phyloP scores from a whole-genome alignment of 139 green algal species.

The Chlamydomonas applanata region DNA sequence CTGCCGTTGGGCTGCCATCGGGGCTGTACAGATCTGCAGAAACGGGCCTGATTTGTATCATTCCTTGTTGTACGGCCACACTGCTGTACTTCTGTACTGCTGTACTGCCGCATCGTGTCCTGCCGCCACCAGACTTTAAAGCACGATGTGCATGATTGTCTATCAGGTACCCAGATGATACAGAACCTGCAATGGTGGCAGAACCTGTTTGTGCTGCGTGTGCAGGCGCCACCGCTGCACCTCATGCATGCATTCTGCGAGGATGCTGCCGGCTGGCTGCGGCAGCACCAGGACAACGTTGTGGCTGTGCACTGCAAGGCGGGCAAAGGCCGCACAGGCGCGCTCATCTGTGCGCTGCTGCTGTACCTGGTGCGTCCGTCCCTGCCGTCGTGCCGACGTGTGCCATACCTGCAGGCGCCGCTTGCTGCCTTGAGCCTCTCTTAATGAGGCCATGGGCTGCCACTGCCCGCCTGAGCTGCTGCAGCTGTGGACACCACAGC shows the following conservation, averaged over 20 bases:
- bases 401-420: not conserved
- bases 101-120: too few species aligned
- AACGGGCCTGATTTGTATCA: too few species aligned
- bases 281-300: constrained; percentile 36
- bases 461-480: not conserved
- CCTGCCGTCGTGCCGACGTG: not conserved
- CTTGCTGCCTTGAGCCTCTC: not conserved
- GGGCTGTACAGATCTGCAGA: too few species aligned
- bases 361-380: constrained; percentile 42
- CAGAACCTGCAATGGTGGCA: not conserved
- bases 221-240: constrained; percentile 57
- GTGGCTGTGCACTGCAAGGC: constrained; percentile 78
- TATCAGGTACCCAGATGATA: not conserved
- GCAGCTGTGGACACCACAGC: not conserved
- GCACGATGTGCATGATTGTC: not conserved
- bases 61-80: too few species aligned
- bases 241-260: constrained; percentile 53
- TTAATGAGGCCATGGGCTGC: not conserved
- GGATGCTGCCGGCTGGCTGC: constrained; percentile 51
- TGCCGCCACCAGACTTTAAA: not conserved
- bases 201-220: not conserved
- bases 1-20: too few species aligned
- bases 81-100: constrained; percentile 38
- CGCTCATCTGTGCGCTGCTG: constrained; percentile 62
- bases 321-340: constrained; percentile 71